Evolutionary conservation across 257 asterid species (phyloP).

Genomic region (Solanum neorickii): DNA sequence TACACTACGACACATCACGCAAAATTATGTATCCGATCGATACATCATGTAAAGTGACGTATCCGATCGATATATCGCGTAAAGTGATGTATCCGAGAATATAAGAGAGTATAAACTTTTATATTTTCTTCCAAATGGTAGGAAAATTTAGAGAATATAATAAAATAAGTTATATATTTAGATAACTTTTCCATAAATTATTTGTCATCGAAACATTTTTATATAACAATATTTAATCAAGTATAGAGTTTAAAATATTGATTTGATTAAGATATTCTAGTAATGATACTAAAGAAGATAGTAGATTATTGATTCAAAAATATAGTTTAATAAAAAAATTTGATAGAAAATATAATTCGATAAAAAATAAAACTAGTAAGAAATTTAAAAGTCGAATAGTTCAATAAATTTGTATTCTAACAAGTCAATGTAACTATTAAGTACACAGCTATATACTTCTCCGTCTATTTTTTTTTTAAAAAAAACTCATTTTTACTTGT

Average conservation of each 20-base stretch:
- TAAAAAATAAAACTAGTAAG: not conserved
- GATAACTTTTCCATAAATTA: too few relatives aligned
- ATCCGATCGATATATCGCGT: too few relatives aligned
- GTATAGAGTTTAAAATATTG: not conserved
- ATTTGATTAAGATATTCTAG: not conserved
- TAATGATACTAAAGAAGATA: not conserved
- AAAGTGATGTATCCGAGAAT: too few relatives aligned
- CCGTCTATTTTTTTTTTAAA: too few relatives aligned
- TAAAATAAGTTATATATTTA: too few relatives aligned
- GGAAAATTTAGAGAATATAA: accelerated
- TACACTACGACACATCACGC: too few relatives aligned
- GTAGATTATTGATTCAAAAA: not conserved
- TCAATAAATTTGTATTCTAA: not conserved
- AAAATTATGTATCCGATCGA: too few relatives aligned
- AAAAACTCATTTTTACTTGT: too few relatives aligned
- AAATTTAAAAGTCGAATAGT: not conserved
- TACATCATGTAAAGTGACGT: too few relatives aligned
- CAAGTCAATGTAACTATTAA: not conserved
- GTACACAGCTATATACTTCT: too few relatives aligned
- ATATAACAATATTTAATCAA: not conserved
- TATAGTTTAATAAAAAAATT: not conserved
- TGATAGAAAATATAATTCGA: not conserved
- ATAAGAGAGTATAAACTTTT: too few relatives aligned
- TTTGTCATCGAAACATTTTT: not conserved
- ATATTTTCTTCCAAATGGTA: too few relatives aligned